A percentile compares a stretch with the other conserved stretches of the same genome.
Conservation (phyloP, 1,284 basidiomycete species). For the Austroboletus rostrupii region DNA sequence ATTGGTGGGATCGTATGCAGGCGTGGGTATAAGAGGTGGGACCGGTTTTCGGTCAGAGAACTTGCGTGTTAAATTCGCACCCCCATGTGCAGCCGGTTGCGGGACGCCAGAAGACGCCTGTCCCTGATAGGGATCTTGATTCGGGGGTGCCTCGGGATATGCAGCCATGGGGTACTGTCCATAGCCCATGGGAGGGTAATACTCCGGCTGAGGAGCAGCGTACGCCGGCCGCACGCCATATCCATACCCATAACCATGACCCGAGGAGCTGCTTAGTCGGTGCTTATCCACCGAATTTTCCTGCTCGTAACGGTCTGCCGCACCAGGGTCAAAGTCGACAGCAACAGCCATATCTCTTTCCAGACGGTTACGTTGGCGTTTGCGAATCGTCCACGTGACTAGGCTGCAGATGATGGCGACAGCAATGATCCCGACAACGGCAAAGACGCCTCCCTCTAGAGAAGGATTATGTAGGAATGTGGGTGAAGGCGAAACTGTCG, state of each 20-base stretch:
- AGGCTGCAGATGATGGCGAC: constrained; percentile 45
- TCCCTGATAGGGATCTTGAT: constrained; percentile 3
- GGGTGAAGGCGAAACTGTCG: constrained; percentile 24
- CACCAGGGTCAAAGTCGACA: constrained; percentile 50
- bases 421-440: constrained; percentile 46
- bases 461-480: constrained; percentile 62
- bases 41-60: constrained; percentile 33
- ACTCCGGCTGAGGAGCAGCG: constrained; percentile 14
- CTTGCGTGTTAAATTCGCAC: constrained; percentile 32
- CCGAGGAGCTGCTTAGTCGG: constrained; percentile 36
- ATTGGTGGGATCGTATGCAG: constrained; percentile 23
- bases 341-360: constrained; percentile 40
- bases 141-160: constrained; percentile 9
- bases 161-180: constrained; percentile 13
- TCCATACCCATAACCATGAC: constrained; percentile 21
- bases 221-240: constrained; percentile 21
- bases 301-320: constrained; percentile 29
- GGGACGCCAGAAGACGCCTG: constrained; percentile 13
- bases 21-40: constrained; percentile 26
- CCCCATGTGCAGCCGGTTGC: constrained; percentile 16
- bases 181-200: constrained; percentile 17
- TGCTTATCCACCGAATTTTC: constrained; percentile 32
- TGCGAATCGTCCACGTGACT: constrained; percentile 47
- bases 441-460: constrained; percentile 54
- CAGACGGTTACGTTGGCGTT: constrained; percentile 43